Percentiles rank a stretch among this genome's conserved stretches.
These are phyloP conservation scores for Przewalskia tangutica DNA, from an alignment of 257 asterid genomes.

Conservation along the genomic window DNA sequence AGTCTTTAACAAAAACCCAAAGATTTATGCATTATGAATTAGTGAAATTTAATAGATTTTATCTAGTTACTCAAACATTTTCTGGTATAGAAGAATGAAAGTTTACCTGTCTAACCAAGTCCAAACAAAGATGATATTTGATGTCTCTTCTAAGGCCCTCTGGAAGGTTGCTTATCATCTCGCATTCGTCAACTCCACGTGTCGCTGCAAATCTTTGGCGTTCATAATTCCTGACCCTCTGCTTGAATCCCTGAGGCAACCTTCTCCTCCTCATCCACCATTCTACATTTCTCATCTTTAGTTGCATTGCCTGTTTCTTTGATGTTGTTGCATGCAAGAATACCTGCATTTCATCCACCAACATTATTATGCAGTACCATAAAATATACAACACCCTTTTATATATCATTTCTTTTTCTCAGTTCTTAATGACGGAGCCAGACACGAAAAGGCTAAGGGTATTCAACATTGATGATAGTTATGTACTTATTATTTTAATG, in stretches of 20 bases:
- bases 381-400: neutral
- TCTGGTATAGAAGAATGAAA: too few species aligned
- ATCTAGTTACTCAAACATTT: too few species aligned
- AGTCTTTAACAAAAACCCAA: too few species aligned
- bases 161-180: constrained; percentile 81
- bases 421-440: too few species aligned
- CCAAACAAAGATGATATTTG: constrained; percentile 87
- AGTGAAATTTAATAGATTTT: too few species aligned
- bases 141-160: constrained; percentile 91
- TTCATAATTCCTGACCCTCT: constrained; percentile 79
- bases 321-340: constrained; percentile 95
- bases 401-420: neutral
- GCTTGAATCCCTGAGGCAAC: constrained; percentile 51
- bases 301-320: constrained; percentile 92
- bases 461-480: too few species aligned
- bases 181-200: constrained; percentile 92
- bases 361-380: neutral
- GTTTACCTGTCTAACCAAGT: constrained; percentile 74
- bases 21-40: too few species aligned
- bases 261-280: constrained; percentile 97
- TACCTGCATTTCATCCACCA: constrained; percentile 30
- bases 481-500: too few species aligned
- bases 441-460: neutral
- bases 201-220: constrained; percentile 94
- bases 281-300: constrained; percentile 90